These are phyloP conservation scores for Rheum nobile DNA, from an alignment of 148 eudicot genomes.

Conservation along the genomic window DNA sequence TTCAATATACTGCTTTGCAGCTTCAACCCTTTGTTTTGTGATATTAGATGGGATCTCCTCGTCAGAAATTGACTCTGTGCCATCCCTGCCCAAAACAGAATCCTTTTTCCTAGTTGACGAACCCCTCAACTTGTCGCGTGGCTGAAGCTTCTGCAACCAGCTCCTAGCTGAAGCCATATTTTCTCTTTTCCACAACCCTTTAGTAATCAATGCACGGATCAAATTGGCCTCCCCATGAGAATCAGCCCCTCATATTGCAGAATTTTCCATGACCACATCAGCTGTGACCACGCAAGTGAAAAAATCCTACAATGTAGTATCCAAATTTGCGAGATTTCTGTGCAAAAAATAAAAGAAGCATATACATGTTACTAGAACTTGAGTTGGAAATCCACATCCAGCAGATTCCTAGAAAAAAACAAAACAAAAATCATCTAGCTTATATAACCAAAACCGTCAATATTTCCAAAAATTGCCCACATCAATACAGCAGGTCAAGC, in stretches of 20 bases:
- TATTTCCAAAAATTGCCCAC: not conserved
- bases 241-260: constrained; percentile 6
- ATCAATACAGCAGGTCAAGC: not conserved
- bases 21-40: constrained; percentile 85
- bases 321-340: constrained; percentile 10
- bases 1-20: constrained; percentile 96
- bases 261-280: constrained; percentile 12
- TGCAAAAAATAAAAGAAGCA: not conserved
- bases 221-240: constrained; percentile 7
- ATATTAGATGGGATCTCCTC: constrained; percentile 71
- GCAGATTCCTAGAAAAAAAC: not conserved
- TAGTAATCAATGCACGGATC: not conserved
- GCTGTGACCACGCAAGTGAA: constrained; percentile 10
- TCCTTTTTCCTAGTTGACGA: constrained; percentile 51
- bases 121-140: constrained; percentile 62
- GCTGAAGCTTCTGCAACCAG: constrained; percentile 90
- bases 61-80: constrained; percentile 29
- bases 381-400: not conserved
- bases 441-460: not conserved
- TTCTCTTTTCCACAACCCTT: constrained; percentile 8
- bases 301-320: constrained; percentile 10
- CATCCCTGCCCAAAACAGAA: constrained; percentile 43
- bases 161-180: constrained; percentile 85
- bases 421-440: not conserved
- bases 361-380: not conserved